Base-by-base conservation (phyloP, 2,329 filamentous ascomycete species). In the Colletotrichum acutatum region DNA sequence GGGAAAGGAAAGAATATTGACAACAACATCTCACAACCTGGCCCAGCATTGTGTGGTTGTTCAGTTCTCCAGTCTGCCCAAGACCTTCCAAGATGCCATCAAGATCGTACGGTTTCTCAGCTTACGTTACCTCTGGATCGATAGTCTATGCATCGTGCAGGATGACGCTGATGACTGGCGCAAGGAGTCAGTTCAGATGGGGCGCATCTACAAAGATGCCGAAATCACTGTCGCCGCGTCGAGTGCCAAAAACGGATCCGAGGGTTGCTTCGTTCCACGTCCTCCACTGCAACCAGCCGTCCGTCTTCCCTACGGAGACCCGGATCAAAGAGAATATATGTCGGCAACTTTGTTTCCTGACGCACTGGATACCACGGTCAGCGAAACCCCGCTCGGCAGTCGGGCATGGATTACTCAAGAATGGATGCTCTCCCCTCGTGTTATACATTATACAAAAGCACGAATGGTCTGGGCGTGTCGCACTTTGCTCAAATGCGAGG, bases 71-170 rank as follows among this genome's bases (percentile, higher is more conserved):
- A 24, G 28, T 30, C 52, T 75, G 3, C 74, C 46, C 12, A 42
- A 19, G 56, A 76, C 65, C 53, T 60, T 37, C 14, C 66, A 65
- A 12, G 58, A 69, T 46, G 66, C 66, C 19, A 56, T 69, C 30
- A 11, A 24, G 9, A 30, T 64, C 8, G 37, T 32, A 9, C 58
- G 58, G 3, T 28, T 28, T 26, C 46, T 69, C 19, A 5, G 26
- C 14, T 24, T 69, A 2, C 14, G 19, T 14, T 65, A 69, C 52
- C 22, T 69, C 4, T 69, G 66, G 66, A 69, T 65, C 46, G 66
- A 69, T 42, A 42, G 30, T n/a, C 58, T 69, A 3, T 69, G 66
- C 22, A 69, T 69, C 37, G 49, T 69, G 5, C 66, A 69, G 59
- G 66, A 69, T 42, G 5, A 28, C 14, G 58, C 58, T 11, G 42